A percentile compares a stretch with the other conserved stretches of the same genome.
These are phyloP conservation scores for Solanum peruvianum DNA, from an alignment of 257 asterid species.

Conservation along the genomic window DNA sequence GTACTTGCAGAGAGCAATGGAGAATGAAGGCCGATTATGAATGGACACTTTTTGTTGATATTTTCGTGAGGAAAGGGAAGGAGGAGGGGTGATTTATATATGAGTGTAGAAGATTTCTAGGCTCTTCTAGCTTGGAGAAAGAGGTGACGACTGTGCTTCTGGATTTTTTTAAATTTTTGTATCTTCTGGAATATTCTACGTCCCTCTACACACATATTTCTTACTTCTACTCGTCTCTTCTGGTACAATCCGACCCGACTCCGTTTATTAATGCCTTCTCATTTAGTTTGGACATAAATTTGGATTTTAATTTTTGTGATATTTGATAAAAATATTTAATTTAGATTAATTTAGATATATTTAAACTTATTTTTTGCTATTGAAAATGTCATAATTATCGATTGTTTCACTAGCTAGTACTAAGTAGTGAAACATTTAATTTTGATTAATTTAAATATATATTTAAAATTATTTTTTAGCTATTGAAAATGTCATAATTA, in stretches of 20 bases:
- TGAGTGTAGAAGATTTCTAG: constrained; percentile 21
- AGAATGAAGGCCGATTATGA: not conserved
- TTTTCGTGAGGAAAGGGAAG: not conserved
- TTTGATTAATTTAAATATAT: too few relatives aligned
- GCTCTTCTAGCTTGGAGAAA: constrained; percentile 21
- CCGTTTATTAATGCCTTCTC: not conserved
- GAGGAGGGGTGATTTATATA: constrained; percentile 3
- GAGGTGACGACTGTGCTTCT: not conserved
- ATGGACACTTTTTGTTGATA: not conserved
- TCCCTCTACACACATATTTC: constrained; percentile 4
- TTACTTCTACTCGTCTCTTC: not conserved
- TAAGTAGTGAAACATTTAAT: too few relatives aligned
- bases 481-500: too few relatives aligned
- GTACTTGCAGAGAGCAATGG: not conserved
- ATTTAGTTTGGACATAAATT: too few relatives aligned
- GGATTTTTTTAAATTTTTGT: not conserved
- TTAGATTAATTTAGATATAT: too few relatives aligned
- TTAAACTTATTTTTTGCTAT: too few relatives aligned
- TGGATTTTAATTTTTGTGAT: not conserved
- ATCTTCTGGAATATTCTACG: constrained; percentile 28
- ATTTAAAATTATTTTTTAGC: too few relatives aligned
- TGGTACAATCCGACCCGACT: not conserved
- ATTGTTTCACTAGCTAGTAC: not conserved
- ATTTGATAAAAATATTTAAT: not conserved
- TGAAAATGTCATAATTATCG: too few relatives aligned